Percentiles rank a stretch among this genome's conserved stretches.
phyloP scores from a whole-genome alignment of 2,329 filamentous ascomycete species.

The Boeremia exigua region DNA sequence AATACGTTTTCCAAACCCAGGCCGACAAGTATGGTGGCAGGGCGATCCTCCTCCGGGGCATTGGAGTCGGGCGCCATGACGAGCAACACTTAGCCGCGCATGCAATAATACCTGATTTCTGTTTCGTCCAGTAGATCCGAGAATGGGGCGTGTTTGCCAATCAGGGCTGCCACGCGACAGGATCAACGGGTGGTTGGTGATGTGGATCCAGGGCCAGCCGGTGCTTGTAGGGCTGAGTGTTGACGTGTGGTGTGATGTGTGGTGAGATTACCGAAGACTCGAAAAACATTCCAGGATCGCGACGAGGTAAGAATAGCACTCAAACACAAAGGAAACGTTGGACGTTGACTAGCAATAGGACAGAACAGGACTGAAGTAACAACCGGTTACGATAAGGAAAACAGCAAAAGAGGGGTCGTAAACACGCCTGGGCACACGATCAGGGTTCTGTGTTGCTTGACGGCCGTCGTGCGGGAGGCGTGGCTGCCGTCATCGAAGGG shows the following conservation, averaged over 20 bases:
- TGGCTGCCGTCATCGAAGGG: constrained; percentile 10
- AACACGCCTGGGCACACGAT: constrained; percentile 14
- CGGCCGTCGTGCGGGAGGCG: constrained; percentile 14
- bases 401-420: constrained; percentile 10
- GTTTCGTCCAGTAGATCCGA: background rate
- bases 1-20: constrained; percentile 40
- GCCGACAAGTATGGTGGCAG: constrained; percentile 25
- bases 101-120: background rate
- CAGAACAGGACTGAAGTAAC: constrained; percentile 2
- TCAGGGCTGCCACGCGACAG: constrained; percentile 18
- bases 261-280: constrained; percentile 3
- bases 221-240: constrained; percentile 14
- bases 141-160: background rate
- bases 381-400: constrained; percentile 3
- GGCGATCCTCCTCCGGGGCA: constrained; percentile 25
- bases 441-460: constrained; percentile 5
- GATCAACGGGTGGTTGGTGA: constrained; percentile 8
- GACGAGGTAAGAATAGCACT: constrained; percentile 11
- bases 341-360: constrained; percentile 6
- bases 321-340: constrained; percentile 19
- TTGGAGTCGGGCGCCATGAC: constrained; percentile 19
- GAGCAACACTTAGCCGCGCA: constrained; percentile 3
- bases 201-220: constrained; percentile 14
- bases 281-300: constrained; percentile 8
- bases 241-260: constrained; percentile 15